Percentiles rank a stretch among this genome's conserved stretches.
Evolutionary conservation across 768 basidiomycete species (phyloP).

Genomic region (Hericium coralloides): DNA sequence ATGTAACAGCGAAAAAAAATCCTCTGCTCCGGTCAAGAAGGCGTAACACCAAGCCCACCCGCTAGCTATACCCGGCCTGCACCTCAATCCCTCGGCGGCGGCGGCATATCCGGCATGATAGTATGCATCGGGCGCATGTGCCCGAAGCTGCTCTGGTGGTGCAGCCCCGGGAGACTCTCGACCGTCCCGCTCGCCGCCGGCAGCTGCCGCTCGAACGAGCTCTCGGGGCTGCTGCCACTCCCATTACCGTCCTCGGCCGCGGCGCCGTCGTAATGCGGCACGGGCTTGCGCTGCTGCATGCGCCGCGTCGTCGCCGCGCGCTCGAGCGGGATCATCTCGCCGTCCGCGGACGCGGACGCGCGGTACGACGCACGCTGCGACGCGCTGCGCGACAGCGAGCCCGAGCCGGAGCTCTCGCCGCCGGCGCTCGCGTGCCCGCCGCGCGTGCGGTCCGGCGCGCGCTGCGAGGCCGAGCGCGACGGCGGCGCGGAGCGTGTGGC

Average conservation of each 20-base stretch:
- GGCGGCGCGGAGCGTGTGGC: background rate
- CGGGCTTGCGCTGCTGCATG: conserved; percentile 13
- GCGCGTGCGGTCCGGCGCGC: background rate
- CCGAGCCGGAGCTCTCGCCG: background rate
- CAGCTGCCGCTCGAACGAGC: background rate
- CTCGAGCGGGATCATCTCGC: conserved; percentile 8
- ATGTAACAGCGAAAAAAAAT: no score
- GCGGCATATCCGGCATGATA: conserved; percentile 22
- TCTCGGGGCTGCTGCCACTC: background rate
- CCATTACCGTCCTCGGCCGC: background rate
- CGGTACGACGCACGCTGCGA: background rate
- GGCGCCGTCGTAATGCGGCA: conserved; percentile 9
- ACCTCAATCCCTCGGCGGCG: background rate
- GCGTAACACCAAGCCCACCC: no score
- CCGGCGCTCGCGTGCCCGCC: background rate
- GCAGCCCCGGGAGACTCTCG: conserved; percentile 12
- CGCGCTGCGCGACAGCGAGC: background rate
- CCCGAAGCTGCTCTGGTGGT: conserved; percentile 24
- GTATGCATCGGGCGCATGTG: conserved; percentile 20
- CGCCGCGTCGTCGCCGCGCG: background rate
- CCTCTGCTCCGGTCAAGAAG: no score
- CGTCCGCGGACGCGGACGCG: background rate
- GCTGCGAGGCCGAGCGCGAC: background rate
- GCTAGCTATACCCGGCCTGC: no score
- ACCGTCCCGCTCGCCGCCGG: conserved; percentile 16